Percentiles rank a stretch among this genome's conserved stretches.
phyloP scores from a whole-genome alignment of 306 rosid genomes.

The Gynostemma pentaphyllum region DNA sequence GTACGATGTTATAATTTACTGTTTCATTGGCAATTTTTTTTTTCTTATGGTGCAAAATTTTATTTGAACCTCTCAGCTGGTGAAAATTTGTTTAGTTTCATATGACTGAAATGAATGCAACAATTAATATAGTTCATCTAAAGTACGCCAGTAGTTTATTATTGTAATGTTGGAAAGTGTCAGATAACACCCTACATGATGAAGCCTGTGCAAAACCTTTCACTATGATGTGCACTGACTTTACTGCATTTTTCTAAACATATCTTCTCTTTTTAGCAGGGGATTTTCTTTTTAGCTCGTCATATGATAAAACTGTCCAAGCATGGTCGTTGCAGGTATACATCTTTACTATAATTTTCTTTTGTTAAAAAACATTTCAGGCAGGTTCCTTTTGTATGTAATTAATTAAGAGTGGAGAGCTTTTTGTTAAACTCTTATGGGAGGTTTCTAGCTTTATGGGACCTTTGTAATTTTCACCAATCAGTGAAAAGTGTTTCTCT shows the following conservation, averaged over 20 bases:
- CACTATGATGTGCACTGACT: neutral
- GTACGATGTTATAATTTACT: neutral
- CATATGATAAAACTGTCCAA: slow-evolving; percentile 71
- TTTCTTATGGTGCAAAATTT: neutral
- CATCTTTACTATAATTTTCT: too few relatives aligned
- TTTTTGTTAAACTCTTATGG: too few relatives aligned
- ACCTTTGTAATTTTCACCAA: too few relatives aligned
- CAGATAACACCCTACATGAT: neutral
- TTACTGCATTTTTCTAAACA: slow-evolving; percentile 18
- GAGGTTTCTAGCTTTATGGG: too few relatives aligned
- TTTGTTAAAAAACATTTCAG: too few relatives aligned
- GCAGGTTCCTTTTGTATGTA: too few relatives aligned
- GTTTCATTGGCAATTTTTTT: neutral
- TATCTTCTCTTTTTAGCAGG: slow-evolving; percentile 37
- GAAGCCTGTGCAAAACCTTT: neutral
- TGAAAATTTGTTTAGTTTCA: neutral
- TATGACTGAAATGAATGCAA: neutral
- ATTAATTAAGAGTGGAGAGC: too few relatives aligned
- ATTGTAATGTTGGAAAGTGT: neutral
- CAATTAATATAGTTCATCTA: neutral
- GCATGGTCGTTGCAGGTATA: slow-evolving; percentile 90
- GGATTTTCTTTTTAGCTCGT: slow-evolving; percentile 76
- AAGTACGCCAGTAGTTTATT: neutral
- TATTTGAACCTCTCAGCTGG: neutral
- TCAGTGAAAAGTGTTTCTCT: too few relatives aligned